Evolutionary conservation across 2,329 filamentous ascomycete species (phyloP), one percentile per base, ranked within the genome.

Genomic region (Penicillium vulpinum): DNA sequence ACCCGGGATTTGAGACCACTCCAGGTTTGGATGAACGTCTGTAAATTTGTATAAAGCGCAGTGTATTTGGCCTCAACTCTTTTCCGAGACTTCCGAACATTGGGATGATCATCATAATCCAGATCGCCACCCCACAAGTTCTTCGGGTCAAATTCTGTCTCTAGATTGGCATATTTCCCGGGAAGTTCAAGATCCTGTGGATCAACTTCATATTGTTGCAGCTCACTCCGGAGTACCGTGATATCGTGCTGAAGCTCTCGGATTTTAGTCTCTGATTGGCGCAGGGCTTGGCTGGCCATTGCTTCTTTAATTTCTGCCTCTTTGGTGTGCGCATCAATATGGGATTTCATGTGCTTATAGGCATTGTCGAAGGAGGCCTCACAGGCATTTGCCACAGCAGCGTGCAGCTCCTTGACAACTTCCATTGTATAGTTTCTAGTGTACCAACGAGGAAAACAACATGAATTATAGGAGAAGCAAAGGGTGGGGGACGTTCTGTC

Each of bases 31-130:
- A 67, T 36, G 21, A 76, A 60, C 10, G 60, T 70, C 38, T 62
- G 55, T 13, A 70, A 45, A 49, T 73, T 70, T 9, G 52, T 47
- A 44, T 76, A 76, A 16, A 76, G 62, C 10, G 67, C 61, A 3
- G 58, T 53, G 61, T 77, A 77, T 59, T 67, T 68, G 5, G 57
- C 31, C n/a, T 62, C 62, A 28, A 75, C 51, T 6, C 51, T 53
- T 45, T 64, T 47, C 29, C 61, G 59, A 38, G 55, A 44, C 16
- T 67, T 54, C 31, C 58, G 57, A 29, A 57, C 36, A 28, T 64
- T 51, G n/a, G 53, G 35, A 28, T 46, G 39, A 22, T 57, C 61
- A 39, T 55, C 60, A 35, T 63, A 61, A 48, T 70, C 60, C 41
- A 75, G 36, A 35, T 58, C 54, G 53, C 22, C 58, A 57, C 15